These are phyloP conservation scores for Plasmodium falciparum DNA, from an alignment of 169 alveolate genomes.

Conservation along the genomic window DNA sequence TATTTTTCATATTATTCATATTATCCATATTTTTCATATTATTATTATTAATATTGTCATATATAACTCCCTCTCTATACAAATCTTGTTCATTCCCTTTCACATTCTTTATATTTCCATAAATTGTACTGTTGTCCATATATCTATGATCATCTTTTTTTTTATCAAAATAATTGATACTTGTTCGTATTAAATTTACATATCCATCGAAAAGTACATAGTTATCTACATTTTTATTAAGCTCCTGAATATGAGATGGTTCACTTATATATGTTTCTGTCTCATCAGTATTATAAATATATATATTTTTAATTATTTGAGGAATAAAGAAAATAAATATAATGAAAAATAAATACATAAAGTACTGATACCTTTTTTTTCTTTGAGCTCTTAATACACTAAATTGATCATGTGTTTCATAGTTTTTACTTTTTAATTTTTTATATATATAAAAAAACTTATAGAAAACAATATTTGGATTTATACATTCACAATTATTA, in stretches of 20 bases:
- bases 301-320: slow-evolving; percentile 44
- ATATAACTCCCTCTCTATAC: background rate
- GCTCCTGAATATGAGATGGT: background rate
- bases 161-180: no score
- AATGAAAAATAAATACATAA: slow-evolving; percentile 52
- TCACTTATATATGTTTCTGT: slow-evolving; percentile 12
- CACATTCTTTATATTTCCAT: background rate
- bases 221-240: background rate
- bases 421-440: slow-evolving; percentile 36
- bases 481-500: slow-evolving; percentile 58
- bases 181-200: slow-evolving; percentile 6
- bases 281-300: slow-evolving; percentile 43
- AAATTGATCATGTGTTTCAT: background rate
- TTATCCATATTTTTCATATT: background rate
- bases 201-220: slow-evolving; percentile 37
- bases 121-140: background rate
- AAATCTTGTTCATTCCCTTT: background rate
- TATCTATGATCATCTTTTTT: no score
- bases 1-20: background rate
- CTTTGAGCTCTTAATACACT: background rate
- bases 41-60: background rate
- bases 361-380: slow-evolving; percentile 52
- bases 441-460: slow-evolving; percentile 53
- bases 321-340: slow-evolving; percentile 54
- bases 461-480: slow-evolving; percentile 61